These are phyloP conservation scores for Tricholoma bakamatsutake DNA, from an alignment of 768 basidiomycete species.

Conservation along the genomic window DNA sequence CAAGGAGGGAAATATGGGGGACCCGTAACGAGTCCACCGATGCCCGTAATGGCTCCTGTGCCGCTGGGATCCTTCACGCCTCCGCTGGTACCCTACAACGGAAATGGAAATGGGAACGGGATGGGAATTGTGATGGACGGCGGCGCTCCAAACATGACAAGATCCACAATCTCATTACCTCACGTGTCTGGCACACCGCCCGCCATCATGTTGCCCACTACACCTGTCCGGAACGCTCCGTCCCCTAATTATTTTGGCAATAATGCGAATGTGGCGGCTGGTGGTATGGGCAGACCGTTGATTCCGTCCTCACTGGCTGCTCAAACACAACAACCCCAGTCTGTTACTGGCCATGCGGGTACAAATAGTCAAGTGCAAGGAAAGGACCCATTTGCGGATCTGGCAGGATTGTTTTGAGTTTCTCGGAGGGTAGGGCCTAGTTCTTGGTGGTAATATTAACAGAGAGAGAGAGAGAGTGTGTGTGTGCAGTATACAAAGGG, in stretches of 20 bases:
- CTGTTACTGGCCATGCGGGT: conserved; percentile 6
- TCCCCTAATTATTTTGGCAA: conserved; percentile 27
- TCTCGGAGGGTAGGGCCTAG: not conserved
- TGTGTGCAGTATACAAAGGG: no score
- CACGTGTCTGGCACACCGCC: conserved; percentile 29
- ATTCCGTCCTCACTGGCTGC: conserved; percentile 16
- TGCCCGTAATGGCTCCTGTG: conserved; percentile 6
- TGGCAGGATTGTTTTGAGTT: conserved; percentile 64
- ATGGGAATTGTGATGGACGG: conserved; percentile 14
- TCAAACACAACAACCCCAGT: conserved; percentile 12
- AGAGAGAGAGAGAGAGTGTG: no score
- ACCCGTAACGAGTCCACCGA: not conserved
- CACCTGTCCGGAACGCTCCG: conserved; percentile 16
- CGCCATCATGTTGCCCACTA: conserved; percentile 34
- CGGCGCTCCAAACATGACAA: conserved; percentile 11
- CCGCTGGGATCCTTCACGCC: conserved; percentile 18
- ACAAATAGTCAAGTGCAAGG: conserved; percentile 27
- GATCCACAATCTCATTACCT: conserved; percentile 19
- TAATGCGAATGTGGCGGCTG: conserved; percentile 8
- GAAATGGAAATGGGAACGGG: conserved; percentile 7
- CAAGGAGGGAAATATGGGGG: no score
- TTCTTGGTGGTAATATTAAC: no score
- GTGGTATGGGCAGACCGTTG: conserved; percentile 16
- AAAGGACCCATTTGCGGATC: conserved; percentile 84
- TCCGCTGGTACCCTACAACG: conserved; percentile 21